phyloP scores from a whole-genome alignment of 129 eudicot genomes.

The Gnaphalium uliginosum region DNA sequence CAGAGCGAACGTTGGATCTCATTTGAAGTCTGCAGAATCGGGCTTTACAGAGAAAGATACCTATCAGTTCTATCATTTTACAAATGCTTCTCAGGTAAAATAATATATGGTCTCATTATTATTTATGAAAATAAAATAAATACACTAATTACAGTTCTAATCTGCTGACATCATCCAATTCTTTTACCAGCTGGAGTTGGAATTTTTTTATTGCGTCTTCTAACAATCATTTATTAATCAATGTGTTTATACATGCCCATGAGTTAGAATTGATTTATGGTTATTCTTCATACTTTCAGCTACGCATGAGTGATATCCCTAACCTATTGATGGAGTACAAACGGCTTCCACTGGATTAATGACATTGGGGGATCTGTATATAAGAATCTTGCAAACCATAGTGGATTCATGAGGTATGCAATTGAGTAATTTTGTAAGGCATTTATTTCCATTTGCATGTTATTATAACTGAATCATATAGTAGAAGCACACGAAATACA shows the following conservation, averaged over 20 bases:
- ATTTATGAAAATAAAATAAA: neutral
- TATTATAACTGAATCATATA: slow-evolving; percentile 18
- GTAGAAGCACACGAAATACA: slow-evolving; percentile 12
- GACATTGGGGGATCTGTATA: slow-evolving; percentile 7
- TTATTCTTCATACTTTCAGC: slow-evolving; percentile 37
- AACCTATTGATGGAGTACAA: slow-evolving; percentile 67
- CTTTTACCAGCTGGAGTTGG: neutral
- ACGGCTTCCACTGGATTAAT: slow-evolving; percentile 49
- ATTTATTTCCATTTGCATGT: neutral
- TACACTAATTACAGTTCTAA: neutral
- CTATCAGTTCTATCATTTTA: slow-evolving; percentile 66
- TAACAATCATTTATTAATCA: neutral
- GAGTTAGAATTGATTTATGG: neutral
- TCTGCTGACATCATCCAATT: slow-evolving; percentile 2
- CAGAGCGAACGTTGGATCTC: slow-evolving; percentile 55
- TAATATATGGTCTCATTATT: neutral
- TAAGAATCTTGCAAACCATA: slow-evolving; percentile 17
- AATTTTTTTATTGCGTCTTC: neutral
- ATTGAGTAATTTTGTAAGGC: slow-evolving; percentile 1
- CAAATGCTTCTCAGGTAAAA: slow-evolving; percentile 71
- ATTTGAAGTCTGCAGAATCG: slow-evolving; percentile 38
- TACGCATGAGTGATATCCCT: slow-evolving; percentile 82
- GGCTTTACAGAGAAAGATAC: slow-evolving; percentile 41
- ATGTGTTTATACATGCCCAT: neutral
- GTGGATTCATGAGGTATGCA: slow-evolving; percentile 28